Evolutionary conservation across 129 eudicot genomes (phyloP).

Genomic region (Rutidosis leptorrhynchoides): DNA sequence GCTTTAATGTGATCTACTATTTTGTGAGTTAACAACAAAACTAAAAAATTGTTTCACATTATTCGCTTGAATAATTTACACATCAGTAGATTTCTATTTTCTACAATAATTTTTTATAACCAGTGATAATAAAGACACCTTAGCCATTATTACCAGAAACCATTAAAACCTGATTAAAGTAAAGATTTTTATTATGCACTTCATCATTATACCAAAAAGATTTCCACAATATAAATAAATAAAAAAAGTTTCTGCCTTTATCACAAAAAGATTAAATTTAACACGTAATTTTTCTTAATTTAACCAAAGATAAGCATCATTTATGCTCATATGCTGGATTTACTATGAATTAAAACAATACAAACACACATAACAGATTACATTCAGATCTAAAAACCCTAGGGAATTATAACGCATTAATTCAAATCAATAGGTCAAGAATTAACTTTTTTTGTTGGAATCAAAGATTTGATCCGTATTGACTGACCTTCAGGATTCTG

Average conservation of each 20-base stretch:
- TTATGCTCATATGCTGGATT: slow-evolving; percentile 5
- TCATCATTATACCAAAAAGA: not conserved
- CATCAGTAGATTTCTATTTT: not conserved
- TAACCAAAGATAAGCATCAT: not conserved
- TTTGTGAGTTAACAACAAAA: not conserved
- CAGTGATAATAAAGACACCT: not conserved
- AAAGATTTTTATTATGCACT: not conserved
- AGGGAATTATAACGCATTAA: not conserved
- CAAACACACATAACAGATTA: slow-evolving; percentile 1
- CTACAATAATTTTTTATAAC: not conserved
- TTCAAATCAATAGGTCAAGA: slow-evolving; percentile 12
- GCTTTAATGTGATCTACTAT: not conserved
- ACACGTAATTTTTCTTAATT: not conserved
- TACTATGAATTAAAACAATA: not conserved
- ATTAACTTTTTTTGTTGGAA: not conserved
- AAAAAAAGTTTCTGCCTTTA: not conserved
- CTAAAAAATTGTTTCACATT: not conserved
- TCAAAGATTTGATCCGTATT: not conserved
- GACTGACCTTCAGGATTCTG: slow-evolving; percentile 62
- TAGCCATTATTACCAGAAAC: not conserved
- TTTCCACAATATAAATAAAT: too few species aligned
- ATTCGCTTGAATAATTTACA: not conserved
- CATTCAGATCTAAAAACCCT: slow-evolving; percentile 22
- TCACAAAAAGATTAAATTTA: not conserved
- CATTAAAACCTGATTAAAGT: not conserved